Percentiles rank a stretch among this genome's conserved stretches.
These are phyloP conservation scores for Clathrospora elynae DNA, from an alignment of 2,329 filamentous ascomycete genomes.

Conservation along the genomic window DNA sequence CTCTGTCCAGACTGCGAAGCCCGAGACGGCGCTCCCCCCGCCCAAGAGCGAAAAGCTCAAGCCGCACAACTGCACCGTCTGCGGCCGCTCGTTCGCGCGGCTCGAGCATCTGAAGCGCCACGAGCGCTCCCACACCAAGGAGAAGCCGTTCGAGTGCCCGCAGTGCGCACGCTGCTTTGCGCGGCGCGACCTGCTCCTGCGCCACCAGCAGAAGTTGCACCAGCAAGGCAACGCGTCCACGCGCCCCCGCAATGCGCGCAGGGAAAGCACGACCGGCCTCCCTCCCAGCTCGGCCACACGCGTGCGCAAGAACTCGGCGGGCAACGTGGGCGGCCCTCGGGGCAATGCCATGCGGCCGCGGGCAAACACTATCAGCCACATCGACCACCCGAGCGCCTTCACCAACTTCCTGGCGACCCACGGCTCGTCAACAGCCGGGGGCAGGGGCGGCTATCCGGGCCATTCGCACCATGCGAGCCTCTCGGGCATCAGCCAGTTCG, in stretches of 20 bases:
- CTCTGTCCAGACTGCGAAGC: conserved; percentile 41
- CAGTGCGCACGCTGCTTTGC: conserved; percentile 96
- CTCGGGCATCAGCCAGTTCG: conserved; percentile 66
- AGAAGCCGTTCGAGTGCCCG: conserved; percentile 97
- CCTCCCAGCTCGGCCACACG: conserved; percentile 71
- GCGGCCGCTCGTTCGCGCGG: conserved; percentile 88
- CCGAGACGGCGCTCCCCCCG: conserved; percentile 62
- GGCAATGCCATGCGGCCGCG: conserved; percentile 75
- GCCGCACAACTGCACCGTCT: conserved; percentile 91
- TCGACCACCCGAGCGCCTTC: conserved; percentile 77
- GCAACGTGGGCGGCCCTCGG: conserved; percentile 56
- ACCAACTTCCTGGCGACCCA: conserved; percentile 68
- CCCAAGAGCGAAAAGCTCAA: conserved; percentile 97
- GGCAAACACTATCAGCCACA: conserved; percentile 94
- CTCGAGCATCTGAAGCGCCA: conserved; percentile 97
- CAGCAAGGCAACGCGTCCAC: conserved; percentile 88
- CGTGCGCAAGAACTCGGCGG: conserved; percentile 88
- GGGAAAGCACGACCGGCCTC: conserved; percentile 82
- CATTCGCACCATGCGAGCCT: conserved; percentile 77
- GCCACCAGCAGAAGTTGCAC: conserved; percentile 98
- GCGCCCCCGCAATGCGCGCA: conserved; percentile 77
- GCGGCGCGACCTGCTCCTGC: conserved; percentile 83
- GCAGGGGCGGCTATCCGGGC: conserved; percentile 57
- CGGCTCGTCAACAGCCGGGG: conserved; percentile 56
- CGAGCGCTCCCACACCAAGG: conserved; percentile 96